Evolutionary conservation across 1,284 basidiomycete species (phyloP).

Genomic region (Cutaneotrichosporon sp.): DNA sequence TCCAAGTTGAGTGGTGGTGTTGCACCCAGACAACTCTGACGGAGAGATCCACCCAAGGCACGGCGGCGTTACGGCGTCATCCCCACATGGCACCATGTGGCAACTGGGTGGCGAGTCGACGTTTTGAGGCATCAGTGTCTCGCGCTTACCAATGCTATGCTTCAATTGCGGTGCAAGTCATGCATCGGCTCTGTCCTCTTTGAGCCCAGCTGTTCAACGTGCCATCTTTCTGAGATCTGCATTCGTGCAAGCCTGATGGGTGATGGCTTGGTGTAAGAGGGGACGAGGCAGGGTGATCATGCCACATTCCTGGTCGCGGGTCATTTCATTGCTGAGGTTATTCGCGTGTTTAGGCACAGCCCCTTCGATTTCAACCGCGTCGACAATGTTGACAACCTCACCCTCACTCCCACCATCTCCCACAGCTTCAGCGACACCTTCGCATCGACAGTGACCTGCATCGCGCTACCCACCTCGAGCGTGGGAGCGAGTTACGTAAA

Average conservation of each 20-base stretch:
- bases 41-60: background rate
- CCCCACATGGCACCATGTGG: conserved; percentile 8
- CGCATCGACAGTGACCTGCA: background rate
- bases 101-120: conserved; percentile 2
- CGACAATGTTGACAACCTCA: background rate
- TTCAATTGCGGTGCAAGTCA: background rate
- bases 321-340: too few relatives aligned
- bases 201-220: too few relatives aligned
- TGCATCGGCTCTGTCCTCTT: too few relatives aligned
- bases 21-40: too few relatives aligned
- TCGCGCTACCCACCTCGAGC: background rate
- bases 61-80: conserved; percentile 4
- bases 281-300: too few relatives aligned
- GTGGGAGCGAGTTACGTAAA: background rate
- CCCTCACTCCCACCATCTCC: background rate
- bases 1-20: too few relatives aligned
- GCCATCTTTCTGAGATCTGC: too few relatives aligned
- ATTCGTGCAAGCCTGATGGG: too few relatives aligned
- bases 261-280: background rate
- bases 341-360: background rate
- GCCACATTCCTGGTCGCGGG: too few relatives aligned
- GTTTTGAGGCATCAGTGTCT: background rate
- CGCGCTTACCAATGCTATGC: background rate
- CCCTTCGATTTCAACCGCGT: background rate
- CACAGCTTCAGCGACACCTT: background rate